Percentiles rank a stretch among this genome's conserved stretches.
phyloP scores from a whole-genome alignment of 148 eudicot species.

The Amaranthus cruentus region DNA sequence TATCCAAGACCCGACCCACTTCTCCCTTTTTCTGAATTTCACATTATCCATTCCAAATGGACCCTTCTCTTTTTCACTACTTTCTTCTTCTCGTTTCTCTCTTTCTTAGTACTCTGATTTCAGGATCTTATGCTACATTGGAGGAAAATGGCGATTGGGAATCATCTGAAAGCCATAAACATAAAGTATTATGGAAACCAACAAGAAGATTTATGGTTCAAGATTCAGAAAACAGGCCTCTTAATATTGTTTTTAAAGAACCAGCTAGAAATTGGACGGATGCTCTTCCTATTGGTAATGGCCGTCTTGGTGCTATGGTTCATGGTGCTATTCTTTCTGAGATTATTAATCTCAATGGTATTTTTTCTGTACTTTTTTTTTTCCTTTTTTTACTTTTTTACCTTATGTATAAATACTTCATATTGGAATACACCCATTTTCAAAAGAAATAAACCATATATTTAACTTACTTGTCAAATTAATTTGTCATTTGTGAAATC shows the following conservation, averaged over 20 bases:
- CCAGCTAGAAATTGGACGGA: slow-evolving; percentile 88
- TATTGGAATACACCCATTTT: no score
- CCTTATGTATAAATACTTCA: no score
- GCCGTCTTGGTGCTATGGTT: slow-evolving; percentile 78
- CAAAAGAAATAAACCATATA: no score
- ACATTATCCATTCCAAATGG: slow-evolving; percentile 1
- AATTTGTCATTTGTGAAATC: no score
- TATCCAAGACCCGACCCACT: slow-evolving; percentile 3
- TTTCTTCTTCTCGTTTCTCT: slow-evolving; percentile 4
- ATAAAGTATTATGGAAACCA: slow-evolving; percentile 45
- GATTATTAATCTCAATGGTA: slow-evolving; percentile 76
- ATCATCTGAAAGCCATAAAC: slow-evolving; percentile 10
- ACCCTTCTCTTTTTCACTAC: slow-evolving; percentile 16
- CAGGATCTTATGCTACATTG: slow-evolving; percentile 16
- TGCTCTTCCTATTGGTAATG: slow-evolving; percentile 84
- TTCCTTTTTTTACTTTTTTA: no score
- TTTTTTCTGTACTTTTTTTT: not conserved
- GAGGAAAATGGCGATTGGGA: slow-evolving; percentile 23
- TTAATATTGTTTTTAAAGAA: slow-evolving; percentile 49
- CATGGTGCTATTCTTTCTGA: slow-evolving; percentile 63
- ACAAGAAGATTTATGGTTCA: slow-evolving; percentile 11
- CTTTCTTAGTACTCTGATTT: slow-evolving; percentile 10
- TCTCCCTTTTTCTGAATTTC: not conserved
- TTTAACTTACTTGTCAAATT: no score
- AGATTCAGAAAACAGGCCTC: slow-evolving; percentile 20